phyloP scores from a whole-genome alignment of 192 early-diverging fungal species.

The Entomortierella chlamydospora region DNA sequence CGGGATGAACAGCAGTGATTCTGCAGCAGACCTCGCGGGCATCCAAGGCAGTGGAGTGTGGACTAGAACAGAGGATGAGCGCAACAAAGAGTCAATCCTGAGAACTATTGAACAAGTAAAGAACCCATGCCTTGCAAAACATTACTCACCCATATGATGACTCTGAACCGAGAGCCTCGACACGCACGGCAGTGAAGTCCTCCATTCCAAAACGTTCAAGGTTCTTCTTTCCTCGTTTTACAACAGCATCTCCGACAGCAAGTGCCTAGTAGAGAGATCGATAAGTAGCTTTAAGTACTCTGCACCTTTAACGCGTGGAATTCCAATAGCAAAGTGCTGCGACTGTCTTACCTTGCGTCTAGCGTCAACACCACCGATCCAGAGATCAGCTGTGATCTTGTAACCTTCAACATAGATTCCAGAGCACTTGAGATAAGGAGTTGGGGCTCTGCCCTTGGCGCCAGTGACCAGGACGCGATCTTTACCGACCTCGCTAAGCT shows the following conservation, averaged over 20 bases:
- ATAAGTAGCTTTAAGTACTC: not conserved
- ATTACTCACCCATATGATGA: slow-evolving; percentile 67
- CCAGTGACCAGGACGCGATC: slow-evolving; percentile 70
- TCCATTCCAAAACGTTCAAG: slow-evolving; percentile 58
- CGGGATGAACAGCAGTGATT: slow-evolving; percentile 46
- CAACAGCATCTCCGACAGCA: slow-evolving; percentile 68
- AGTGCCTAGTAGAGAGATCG: slow-evolving; percentile 46
- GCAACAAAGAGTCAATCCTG: not conserved
- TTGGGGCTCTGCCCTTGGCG: slow-evolving; percentile 68
- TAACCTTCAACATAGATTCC: slow-evolving; percentile 72
- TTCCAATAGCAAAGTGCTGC: not conserved
- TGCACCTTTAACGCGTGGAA: not conserved
- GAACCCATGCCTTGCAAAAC: not conserved
- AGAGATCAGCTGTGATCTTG: slow-evolving; percentile 67
- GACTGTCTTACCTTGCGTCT: slow-evolving; percentile 57
- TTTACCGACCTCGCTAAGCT: slow-evolving; percentile 62
- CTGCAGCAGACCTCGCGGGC: slow-evolving; percentile 53
- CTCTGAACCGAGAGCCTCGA: slow-evolving; percentile 71
- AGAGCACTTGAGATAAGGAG: slow-evolving; percentile 68
- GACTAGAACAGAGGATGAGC: not conserved
- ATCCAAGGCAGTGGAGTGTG: slow-evolving; percentile 35
- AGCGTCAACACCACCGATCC: slow-evolving; percentile 72
- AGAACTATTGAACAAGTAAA: not conserved
- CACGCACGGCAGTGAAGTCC: slow-evolving; percentile 63
- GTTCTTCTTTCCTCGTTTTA: slow-evolving; percentile 58